phyloP scores from a whole-genome alignment of 176 grass and related monocot species.

The Luzula sylvatica region DNA sequence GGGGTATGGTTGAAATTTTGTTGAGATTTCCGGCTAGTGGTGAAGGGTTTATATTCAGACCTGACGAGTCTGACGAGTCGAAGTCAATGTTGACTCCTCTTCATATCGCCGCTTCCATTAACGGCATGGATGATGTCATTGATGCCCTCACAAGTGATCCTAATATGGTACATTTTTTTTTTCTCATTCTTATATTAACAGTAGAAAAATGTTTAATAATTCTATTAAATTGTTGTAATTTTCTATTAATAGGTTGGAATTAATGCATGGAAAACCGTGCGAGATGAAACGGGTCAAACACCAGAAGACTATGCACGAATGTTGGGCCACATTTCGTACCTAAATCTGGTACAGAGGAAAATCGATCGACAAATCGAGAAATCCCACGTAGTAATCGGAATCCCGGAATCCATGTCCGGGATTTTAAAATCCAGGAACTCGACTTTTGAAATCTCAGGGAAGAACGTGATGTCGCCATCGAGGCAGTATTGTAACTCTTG shows the following conservation, averaged over 20 bases:
- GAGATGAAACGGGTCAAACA: conserved; percentile 46
- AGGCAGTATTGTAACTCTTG: conserved; percentile 46
- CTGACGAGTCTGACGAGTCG: conserved; percentile 58
- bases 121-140: conserved; percentile 53
- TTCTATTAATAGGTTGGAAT: conserved; percentile 58
- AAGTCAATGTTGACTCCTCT: conserved; percentile 64
- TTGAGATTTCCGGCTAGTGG: conserved; percentile 43
- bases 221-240: neutral
- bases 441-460: conserved; percentile 40
- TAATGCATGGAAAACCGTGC: conserved; percentile 53
- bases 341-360: conserved; percentile 76
- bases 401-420: conserved; percentile 35
- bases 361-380: conserved; percentile 55
- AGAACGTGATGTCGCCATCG: conserved; percentile 19
- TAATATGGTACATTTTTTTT: conserved; percentile 51
- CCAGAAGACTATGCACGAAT: conserved; percentile 71
- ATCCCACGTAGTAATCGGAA: conserved; percentile 46
- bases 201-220: conserved; percentile 1
- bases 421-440: conserved; percentile 26
- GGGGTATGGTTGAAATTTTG: conserved; percentile 56
- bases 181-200: conserved; percentile 14
- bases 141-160: conserved; percentile 84
- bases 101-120: conserved; percentile 74
- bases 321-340: conserved; percentile 43
- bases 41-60: conserved; percentile 59